Percentiles rank a stretch among this genome's conserved stretches.
These are phyloP conservation scores for Lepidium africanum DNA, from an alignment of 345 rosid species.

Conservation along the genomic window DNA sequence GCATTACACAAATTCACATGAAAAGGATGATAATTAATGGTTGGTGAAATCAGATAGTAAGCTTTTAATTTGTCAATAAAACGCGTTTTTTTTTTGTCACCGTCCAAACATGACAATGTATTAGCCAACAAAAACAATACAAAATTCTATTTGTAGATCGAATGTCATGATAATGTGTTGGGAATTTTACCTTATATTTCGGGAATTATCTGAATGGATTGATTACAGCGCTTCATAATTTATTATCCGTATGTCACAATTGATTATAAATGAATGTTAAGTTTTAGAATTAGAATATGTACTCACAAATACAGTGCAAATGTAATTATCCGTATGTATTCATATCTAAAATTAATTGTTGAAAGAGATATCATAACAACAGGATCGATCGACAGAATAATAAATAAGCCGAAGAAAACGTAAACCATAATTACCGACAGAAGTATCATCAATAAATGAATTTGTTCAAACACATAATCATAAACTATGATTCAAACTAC, in stretches of 20 bases:
- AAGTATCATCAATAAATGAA: background rate
- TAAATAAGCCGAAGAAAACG: background rate
- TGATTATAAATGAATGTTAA: background rate
- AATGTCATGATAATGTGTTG: background rate
- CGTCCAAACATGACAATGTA: background rate
- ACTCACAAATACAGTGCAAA: background rate
- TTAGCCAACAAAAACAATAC: conserved; percentile 3
- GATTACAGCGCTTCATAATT: background rate
- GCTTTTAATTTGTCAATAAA: background rate
- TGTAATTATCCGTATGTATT: background rate
- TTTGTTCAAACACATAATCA: background rate
- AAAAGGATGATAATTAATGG: background rate
- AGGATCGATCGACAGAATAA: background rate
- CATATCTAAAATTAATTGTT: background rate
- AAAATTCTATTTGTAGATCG: background rate
- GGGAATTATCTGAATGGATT: background rate
- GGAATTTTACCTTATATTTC: background rate
- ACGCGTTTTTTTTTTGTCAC: conserved; percentile 11
- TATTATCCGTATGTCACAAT: background rate
- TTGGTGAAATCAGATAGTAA: background rate
- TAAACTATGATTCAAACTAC: background rate
- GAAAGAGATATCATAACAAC: background rate
- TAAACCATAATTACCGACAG: no score
- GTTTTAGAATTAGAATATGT: background rate
- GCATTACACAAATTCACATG: background rate